Base-by-base conservation (phyloP, 148 eudicot genomes). In the Beta vulgaris region DNA sequence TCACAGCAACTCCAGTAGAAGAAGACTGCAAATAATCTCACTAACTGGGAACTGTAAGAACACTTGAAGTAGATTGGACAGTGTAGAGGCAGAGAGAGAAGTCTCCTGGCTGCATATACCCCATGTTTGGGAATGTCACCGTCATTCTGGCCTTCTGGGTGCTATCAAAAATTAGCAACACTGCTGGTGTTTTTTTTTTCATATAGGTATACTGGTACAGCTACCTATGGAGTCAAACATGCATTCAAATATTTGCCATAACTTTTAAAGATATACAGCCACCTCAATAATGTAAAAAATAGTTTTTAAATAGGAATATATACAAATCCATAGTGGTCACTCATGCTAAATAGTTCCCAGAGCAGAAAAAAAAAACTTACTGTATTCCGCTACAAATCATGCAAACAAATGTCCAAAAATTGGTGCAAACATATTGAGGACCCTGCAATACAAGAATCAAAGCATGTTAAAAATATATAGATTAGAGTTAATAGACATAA, bases 391-490 rank as follows among this genome's bases (percentile, higher is more conserved):
- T 91, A 77, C 98, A 93, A 43, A 91, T 84, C 74, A 64, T 84
- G 76, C 98, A 93, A 72, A 91, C 85, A 65, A 93, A 93, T 6
- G 98, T 91, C 98, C 98, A 91, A 77, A 93, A 93, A 76, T 83
- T 93, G 72, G 88, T 91, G 83, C 98, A 93, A 34, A 93, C 96
- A 82, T 93, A 93, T 60, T 91, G 96, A 80, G 98, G 98, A 58
- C 96, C 98, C 98, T 93, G 93, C 80, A 89, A 69, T 37, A 73
- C 37, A 49, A 19, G 31, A 62, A 34, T 2, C 35, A 40, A 15
- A 46, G 44, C 53, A 51, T 60, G 68, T 67, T 60, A 77, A 26
- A 64, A 29, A 49, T 55, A 72, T 35, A 39, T n/a, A 37, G 54
- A 25, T 23, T 34, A 61, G 55, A 2, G 37, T 57, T 36, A 57